These are phyloP conservation scores for Xanthoconium purpureum DNA, from an alignment of 768 basidiomycete genomes.

Conservation along the genomic window DNA sequence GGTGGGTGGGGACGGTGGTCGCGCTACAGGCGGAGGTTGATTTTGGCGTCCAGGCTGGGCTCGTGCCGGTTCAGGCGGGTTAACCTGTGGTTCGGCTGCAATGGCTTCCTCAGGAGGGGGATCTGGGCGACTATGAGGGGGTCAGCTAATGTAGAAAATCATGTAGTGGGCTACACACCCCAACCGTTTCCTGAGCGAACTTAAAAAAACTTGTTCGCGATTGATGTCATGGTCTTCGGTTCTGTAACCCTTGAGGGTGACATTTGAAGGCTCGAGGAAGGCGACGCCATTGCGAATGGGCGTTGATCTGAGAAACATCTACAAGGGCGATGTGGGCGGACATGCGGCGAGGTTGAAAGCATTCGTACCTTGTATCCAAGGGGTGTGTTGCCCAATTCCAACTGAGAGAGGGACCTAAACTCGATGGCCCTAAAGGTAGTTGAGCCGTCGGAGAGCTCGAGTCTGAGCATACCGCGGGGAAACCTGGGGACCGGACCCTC, in stretches of 20 bases:
- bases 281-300: constrained; percentile 67
- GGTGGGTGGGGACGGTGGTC: constrained; percentile 10
- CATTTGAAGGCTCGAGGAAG: constrained; percentile 69
- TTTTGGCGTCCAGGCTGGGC: constrained; percentile 14
- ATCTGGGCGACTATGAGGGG: constrained; percentile 24
- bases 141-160: not conserved
- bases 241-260: constrained; percentile 56
- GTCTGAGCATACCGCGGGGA: constrained; percentile 71
- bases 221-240: constrained; percentile 62
- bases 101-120: constrained; percentile 15
- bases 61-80: constrained; percentile 14
- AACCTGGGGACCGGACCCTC: constrained; percentile 81
- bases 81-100: constrained; percentile 7
- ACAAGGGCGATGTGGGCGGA: not conserved
- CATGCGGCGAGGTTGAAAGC: not conserved
- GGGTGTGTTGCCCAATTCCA: constrained; percentile 72
- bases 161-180: constrained; percentile 46
- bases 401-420: constrained; percentile 58
- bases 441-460: constrained; percentile 78
- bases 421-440: constrained; percentile 73
- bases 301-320: constrained; percentile 73
- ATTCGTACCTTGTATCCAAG: constrained; percentile 75
- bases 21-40: constrained; percentile 8
- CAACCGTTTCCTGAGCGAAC: constrained; percentile 57
- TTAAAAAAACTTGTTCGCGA: constrained; percentile 58